These are phyloP conservation scores for Aquilaria agallochum DNA, from an alignment of 441 rosid species.

Conservation along the genomic window DNA sequence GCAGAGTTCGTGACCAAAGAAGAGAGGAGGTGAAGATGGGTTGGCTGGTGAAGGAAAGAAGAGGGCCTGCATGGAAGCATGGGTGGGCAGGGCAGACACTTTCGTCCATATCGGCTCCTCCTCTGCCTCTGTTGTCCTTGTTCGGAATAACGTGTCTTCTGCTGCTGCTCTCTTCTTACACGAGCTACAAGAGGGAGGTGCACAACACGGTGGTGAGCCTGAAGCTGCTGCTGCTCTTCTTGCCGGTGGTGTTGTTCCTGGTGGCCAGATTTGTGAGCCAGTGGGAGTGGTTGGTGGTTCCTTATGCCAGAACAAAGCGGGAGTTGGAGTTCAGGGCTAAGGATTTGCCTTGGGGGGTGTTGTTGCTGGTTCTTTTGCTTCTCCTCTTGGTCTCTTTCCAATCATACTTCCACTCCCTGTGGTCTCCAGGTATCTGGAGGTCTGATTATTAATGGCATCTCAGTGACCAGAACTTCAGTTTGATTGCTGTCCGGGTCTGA, in stretches of 20 bases:
- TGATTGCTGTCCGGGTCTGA: neutral
- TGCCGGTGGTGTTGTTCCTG: slow-evolving; percentile 58
- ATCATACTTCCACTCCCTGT: slow-evolving; percentile 58
- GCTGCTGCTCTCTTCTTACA: slow-evolving; percentile 41
- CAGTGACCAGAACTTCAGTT: neutral
- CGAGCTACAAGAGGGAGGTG: slow-evolving; percentile 40
- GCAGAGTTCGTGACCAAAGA: neutral
- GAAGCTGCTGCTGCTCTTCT: slow-evolving; percentile 48
- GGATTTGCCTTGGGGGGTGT: slow-evolving; percentile 57
- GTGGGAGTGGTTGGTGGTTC: slow-evolving; percentile 23
- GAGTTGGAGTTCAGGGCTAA: slow-evolving; percentile 18
- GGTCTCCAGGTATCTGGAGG: slow-evolving; percentile 44
- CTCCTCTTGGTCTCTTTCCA: slow-evolving; percentile 60
- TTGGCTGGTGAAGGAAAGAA: slow-evolving; percentile 50
- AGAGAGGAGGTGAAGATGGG: slow-evolving; percentile 35
- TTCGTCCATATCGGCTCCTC: slow-evolving; percentile 56
- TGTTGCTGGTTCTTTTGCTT: slow-evolving; percentile 38
- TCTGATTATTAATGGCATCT: slow-evolving; percentile 2
- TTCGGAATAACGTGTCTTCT: slow-evolving; percentile 46
- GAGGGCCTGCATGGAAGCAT: slow-evolving; percentile 54
- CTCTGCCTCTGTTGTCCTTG: slow-evolving; percentile 44
- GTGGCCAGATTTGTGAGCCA: slow-evolving; percentile 23
- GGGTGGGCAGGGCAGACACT: slow-evolving; percentile 57
- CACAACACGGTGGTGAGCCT: slow-evolving; percentile 32
- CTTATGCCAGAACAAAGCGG: slow-evolving; percentile 24